Conservation (phyloP, 2,329 filamentous ascomycete species). For the Xylaria sp. region DNA sequence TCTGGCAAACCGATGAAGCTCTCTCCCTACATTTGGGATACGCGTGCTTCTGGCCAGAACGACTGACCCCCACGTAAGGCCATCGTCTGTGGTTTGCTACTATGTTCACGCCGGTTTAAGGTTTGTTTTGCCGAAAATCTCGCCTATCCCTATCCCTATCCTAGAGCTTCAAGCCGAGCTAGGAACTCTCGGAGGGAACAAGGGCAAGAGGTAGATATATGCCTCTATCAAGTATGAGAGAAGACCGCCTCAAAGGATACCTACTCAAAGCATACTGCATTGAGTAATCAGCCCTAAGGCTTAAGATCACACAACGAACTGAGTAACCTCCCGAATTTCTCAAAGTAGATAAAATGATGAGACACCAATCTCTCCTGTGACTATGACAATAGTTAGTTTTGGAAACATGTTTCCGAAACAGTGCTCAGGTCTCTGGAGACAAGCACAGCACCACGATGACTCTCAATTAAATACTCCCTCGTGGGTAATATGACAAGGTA, state of each 20-base stretch:
- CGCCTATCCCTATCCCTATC: no score
- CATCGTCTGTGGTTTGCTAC: neutral
- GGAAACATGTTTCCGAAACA: no score
- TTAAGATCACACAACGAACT: neutral
- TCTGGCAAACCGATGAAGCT: neutral
- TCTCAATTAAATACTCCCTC: no score
- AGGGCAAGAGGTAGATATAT: neutral
- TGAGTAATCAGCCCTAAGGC: neutral
- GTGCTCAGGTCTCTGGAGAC: no score
- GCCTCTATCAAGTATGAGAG: neutral
- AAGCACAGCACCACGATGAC: no score
- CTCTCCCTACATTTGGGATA: neutral
- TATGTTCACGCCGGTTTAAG: neutral
- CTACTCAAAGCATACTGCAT: no score
- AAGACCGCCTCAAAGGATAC: neutral
- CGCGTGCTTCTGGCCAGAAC: neutral
- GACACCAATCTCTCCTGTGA: neutral
- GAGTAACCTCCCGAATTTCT: neutral
- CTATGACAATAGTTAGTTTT: no score
- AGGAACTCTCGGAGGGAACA: no score
- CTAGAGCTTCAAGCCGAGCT: neutral
- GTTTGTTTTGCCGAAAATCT: neutral
- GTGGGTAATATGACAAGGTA: no score
- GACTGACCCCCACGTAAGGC: neutral
- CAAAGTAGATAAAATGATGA: neutral